Evolutionary conservation across 2,329 filamentous ascomycete species (phyloP).

Genomic region (Monosporascus sp.): DNA sequence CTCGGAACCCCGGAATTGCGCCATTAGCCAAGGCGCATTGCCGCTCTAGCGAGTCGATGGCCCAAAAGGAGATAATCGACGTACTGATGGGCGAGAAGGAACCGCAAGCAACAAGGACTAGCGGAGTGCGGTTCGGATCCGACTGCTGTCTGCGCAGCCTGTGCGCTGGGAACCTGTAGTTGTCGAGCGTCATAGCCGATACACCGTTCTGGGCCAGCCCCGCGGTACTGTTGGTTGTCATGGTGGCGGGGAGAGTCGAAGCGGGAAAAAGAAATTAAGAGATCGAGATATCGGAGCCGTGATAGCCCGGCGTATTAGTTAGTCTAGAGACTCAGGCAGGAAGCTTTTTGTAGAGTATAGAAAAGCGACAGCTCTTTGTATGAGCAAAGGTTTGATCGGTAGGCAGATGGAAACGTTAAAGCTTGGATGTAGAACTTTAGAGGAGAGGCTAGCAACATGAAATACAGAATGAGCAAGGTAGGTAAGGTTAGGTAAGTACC

Average conservation of each 20-base stretch:
- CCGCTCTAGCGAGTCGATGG: too few relatives aligned
- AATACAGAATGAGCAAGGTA: background rate
- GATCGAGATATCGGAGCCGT: too few relatives aligned
- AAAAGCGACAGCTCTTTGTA: background rate
- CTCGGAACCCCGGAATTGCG: background rate
- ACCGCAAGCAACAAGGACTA: conserved; percentile 65
- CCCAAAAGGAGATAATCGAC: background rate
- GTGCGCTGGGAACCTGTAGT: conserved; percentile 57
- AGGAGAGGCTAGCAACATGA: background rate
- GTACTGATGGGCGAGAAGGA: conserved; percentile 64
- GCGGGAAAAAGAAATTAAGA: background rate
- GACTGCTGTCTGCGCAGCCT: conserved; percentile 52
- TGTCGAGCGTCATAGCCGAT: conserved; percentile 27
- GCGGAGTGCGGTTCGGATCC: conserved; percentile 52
- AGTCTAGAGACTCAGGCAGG: background rate
- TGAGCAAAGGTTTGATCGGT: background rate
- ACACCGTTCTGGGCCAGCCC: background rate
- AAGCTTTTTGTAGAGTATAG: too few relatives aligned
- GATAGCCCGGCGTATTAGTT: background rate
- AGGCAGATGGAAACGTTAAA: background rate
- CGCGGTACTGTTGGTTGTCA: conserved; percentile 1
- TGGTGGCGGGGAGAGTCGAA: background rate
- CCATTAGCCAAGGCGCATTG: background rate
- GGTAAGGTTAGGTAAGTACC: too few relatives aligned
- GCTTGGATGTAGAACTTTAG: background rate